These are phyloP conservation scores for Neofusicoccum sp. DNA, from an alignment of 2,329 filamentous ascomycete species.

Conservation along the genomic window DNA sequence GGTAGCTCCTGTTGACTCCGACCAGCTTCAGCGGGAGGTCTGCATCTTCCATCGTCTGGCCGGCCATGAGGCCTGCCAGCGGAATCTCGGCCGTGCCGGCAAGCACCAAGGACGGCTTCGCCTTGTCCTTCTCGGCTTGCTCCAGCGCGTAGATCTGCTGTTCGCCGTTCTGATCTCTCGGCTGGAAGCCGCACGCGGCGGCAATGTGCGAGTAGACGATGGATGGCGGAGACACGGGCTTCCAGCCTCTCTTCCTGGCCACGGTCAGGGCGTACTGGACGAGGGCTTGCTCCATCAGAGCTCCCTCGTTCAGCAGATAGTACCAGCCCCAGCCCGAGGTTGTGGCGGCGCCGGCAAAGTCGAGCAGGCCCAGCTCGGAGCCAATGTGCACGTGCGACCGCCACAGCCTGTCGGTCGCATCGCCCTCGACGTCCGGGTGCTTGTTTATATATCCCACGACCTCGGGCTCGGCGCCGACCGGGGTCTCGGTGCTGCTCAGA, in stretches of 20 bases:
- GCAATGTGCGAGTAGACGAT: conserved; percentile 92
- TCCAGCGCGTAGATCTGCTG: conserved; percentile 85
- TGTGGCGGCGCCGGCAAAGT: conserved; percentile 79
- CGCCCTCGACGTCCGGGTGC: conserved; percentile 47
- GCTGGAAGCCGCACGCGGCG: conserved; percentile 89
- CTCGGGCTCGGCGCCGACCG: conserved; percentile 63
- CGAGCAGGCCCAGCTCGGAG: conserved; percentile 78
- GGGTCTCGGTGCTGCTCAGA: conserved; percentile 74
- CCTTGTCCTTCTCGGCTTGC: conserved; percentile 61
- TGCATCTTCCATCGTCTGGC: conserved; percentile 61
- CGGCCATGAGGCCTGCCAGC: conserved; percentile 84
- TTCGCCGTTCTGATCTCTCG: conserved; percentile 84
- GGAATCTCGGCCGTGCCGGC: conserved; percentile 93
- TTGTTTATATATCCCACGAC: conserved; percentile 79
- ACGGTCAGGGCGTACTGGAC: conserved; percentile 79
- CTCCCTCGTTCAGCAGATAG: conserved; percentile 87
- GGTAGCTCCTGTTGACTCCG: conserved; percentile 87
- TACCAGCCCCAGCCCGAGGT: conserved; percentile 97
- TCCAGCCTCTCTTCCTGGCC: conserved; percentile 73
- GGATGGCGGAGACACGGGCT: conserved; percentile 76
- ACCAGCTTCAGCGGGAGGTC: conserved; percentile 76
- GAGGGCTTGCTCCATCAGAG: conserved; percentile 90
- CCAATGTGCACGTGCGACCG: conserved; percentile 86
- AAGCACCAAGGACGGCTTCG: conserved; percentile 68
- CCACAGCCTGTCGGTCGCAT: conserved; percentile 50